These are phyloP conservation scores for Phyllosticta paracitricarpa DNA, from an alignment of 2,329 filamentous ascomycete species.

Conservation along the genomic window DNA sequence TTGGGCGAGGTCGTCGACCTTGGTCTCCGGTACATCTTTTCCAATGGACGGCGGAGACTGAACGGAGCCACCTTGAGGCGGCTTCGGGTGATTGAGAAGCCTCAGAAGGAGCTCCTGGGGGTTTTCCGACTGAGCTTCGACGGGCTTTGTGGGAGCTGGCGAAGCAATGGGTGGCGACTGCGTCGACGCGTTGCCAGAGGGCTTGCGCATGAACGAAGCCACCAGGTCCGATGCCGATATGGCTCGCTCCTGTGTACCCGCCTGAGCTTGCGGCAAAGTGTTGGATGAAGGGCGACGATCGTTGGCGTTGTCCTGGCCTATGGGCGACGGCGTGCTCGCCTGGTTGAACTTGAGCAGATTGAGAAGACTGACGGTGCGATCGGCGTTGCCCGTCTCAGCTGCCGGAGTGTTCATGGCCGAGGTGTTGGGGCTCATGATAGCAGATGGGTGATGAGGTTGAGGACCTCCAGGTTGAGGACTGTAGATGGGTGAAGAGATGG, in stretches of 20 bases:
- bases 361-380: slow-evolving; percentile 48
- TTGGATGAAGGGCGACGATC: slow-evolving; percentile 17
- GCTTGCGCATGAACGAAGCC: slow-evolving; percentile 44
- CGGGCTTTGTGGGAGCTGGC: slow-evolving; percentile 19
- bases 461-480: slow-evolving; percentile 45
- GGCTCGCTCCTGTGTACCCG: slow-evolving; percentile 23
- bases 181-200: slow-evolving; percentile 21
- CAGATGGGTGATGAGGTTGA: slow-evolving; percentile 47
- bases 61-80: slow-evolving; percentile 23
- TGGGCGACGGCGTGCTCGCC: slow-evolving; percentile 24
- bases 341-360: slow-evolving; percentile 57
- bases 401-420: slow-evolving; percentile 35
- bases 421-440: slow-evolving; percentile 48
- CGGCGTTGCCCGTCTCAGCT: slow-evolving; percentile 32
- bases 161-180: slow-evolving; percentile 22
- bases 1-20: slow-evolving; percentile 34
- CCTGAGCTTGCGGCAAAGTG: slow-evolving; percentile 12
- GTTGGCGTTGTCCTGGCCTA: slow-evolving; percentile 23
- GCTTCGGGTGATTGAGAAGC: slow-evolving; percentile 66
- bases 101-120: slow-evolving; percentile 80
- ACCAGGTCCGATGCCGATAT: slow-evolving; percentile 49
- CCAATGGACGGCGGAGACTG: slow-evolving; percentile 17
- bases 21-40: slow-evolving; percentile 32
- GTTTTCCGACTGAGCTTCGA: slow-evolving; percentile 40
- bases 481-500: slow-evolving; percentile 48